Evolutionary conservation across 176 grass and related monocot species (phyloP), one percentile per base, ranked within the genome.

Genomic region (Musa schizocarpa): DNA sequence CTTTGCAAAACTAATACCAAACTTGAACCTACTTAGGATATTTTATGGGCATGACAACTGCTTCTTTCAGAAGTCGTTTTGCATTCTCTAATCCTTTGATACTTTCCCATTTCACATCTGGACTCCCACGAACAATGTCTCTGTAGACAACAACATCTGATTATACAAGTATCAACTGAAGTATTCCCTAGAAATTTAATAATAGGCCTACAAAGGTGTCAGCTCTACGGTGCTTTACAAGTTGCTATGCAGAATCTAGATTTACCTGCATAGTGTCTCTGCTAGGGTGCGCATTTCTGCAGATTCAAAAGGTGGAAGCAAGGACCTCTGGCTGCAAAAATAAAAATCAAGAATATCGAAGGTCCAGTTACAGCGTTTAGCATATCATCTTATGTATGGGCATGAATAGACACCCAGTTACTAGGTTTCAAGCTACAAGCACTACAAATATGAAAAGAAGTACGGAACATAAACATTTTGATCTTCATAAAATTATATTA

Each of bases 91-190:
- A 83, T 58, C 94, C 94, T 86, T 93, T 98, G 81, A 93, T 98
- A 86, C 87, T 91, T 82, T 98, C 94, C 94, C 94, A 97, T 78
- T 93, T 90, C 56, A 93, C 94, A 93, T 97, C 94, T 82, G 94
- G 90, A 83, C 82, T 97, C 48, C 94, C 94, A 43, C 84, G 85
- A 79, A 97, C 83, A 73, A 93, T 98, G 78, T 98, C 90, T 71
- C 94, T 98, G 82, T 49, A 55, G 50, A 65, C 26, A 75, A 74
- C 52, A 59, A 74, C 63, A 75, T 56, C 10, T 52, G 77, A 23
- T 43, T 77, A 25, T 48, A 61, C 2, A 27, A 43, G 34, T 43
- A 43, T 43, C 34, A 43, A 43, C 5, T 43, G 34, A 43, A 43
- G 34, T 6, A 43, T 43, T 43, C 34, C 34, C 6, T 43, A 6